Evolutionary conservation across 495 filamentous ascomycete species (phyloP).

Genomic region (Extremus antarcticus): DNA sequence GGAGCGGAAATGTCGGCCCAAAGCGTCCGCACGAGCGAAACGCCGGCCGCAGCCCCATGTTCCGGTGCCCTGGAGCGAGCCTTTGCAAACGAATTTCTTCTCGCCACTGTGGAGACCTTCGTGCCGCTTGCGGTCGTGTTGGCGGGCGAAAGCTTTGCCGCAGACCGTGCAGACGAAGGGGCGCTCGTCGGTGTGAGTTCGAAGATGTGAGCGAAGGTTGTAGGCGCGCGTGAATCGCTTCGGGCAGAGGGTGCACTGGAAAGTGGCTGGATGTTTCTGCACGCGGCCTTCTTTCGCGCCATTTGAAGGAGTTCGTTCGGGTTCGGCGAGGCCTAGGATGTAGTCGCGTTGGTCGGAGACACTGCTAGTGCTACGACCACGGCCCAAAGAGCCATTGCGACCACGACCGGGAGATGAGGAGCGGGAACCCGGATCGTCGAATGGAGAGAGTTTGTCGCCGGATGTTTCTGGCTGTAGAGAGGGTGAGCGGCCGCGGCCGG

Average conservation of each 20-base stretch:
- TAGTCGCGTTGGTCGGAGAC: slow-evolving; percentile 87
- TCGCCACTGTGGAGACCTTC: slow-evolving; percentile 36
- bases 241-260: slow-evolving; percentile 35
- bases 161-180: slow-evolving; percentile 58
- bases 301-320: slow-evolving; percentile 55
- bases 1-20: slow-evolving; percentile 92
- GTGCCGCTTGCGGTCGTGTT: slow-evolving; percentile 36
- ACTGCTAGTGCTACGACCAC: slow-evolving; percentile 66
- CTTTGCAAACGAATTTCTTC: slow-evolving; percentile 85
- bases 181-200: slow-evolving; percentile 37
- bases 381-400: slow-evolving; percentile 10
- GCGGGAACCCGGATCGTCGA: slow-evolving; percentile 34
- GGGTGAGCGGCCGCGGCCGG: slow-evolving; percentile 23
- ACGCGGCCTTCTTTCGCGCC: slow-evolving; percentile 39
- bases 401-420: slow-evolving; percentile 46
- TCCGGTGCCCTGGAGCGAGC: slow-evolving; percentile 68
- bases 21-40: slow-evolving; percentile 89
- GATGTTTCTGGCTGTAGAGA: slow-evolving; percentile 23
- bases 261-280: slow-evolving; percentile 74
- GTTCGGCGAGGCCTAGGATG: slow-evolving; percentile 83
- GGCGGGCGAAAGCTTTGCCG: slow-evolving; percentile 61
- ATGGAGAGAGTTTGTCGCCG: slow-evolving; percentile 50
- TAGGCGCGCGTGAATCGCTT: slow-evolving; percentile 42
- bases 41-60: slow-evolving; percentile 88
- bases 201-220: slow-evolving; percentile 37